phyloP scores from a whole-genome alignment of 148 eudicot genomes.

The Suaeda aralocaspica region DNA sequence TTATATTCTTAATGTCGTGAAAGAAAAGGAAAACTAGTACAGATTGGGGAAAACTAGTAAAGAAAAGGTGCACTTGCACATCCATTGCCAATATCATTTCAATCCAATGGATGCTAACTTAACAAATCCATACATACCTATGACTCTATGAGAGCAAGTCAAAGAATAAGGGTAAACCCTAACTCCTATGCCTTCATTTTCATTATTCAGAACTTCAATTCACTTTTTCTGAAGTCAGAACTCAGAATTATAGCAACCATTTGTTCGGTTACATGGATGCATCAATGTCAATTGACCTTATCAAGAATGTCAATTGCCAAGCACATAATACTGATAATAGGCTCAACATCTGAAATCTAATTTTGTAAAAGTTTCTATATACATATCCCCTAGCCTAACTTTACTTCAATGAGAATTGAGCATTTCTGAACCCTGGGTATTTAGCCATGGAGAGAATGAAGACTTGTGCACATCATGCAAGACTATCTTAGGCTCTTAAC shows the following conservation, averaged over 20 bases:
- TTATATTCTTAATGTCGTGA: not conserved
- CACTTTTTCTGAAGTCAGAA: not conserved
- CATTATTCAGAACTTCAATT: not conserved
- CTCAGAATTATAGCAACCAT: not conserved
- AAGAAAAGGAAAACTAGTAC: too few species aligned
- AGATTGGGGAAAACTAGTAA: too few species aligned
- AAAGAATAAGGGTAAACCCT: not conserved
- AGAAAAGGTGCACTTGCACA: not conserved
- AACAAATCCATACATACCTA: not conserved
- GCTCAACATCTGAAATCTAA: slow-evolving; percentile 1
- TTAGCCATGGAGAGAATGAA: not conserved
- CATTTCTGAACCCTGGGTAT: not conserved
- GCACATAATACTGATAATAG: not conserved
- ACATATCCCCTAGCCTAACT: not conserved
- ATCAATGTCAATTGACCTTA: not conserved
- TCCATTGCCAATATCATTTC: not conserved
- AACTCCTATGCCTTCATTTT: not conserved
- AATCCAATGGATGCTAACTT: not conserved
- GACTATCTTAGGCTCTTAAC: not conserved
- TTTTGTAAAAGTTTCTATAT: not conserved
- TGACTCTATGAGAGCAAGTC: not conserved
- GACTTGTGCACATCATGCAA: not conserved
- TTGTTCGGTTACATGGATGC: not conserved
- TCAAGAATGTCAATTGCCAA: not conserved
- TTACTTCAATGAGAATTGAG: not conserved